Evolutionary conservation across 2,329 filamentous ascomycete species (phyloP).

Genomic region (Claviceps digitariae): DNA sequence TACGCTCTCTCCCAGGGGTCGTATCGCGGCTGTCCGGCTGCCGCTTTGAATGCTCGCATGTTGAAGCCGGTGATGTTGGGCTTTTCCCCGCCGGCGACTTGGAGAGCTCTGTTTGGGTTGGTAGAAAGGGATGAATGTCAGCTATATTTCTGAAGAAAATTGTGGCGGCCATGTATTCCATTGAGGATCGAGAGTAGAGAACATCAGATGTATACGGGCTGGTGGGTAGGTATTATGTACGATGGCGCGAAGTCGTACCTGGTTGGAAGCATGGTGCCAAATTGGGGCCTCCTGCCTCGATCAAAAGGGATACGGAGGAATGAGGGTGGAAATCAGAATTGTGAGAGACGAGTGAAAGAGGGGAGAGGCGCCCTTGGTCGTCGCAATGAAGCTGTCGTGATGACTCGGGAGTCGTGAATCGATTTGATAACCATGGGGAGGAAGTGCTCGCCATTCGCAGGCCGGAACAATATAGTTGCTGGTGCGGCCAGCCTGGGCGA

Average conservation of each 20-base stretch:
- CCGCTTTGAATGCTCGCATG: conserved; percentile 62
- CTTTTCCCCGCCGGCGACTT: conserved; percentile 39
- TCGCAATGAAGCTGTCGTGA: conserved; percentile 1
- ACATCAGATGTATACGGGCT: conserved; percentile 4
- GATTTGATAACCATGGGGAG: background rate
- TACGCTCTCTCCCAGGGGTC: conserved; percentile 55
- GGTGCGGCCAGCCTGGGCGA: background rate
- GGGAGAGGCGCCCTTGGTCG: background rate
- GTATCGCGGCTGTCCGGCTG: conserved; percentile 49
- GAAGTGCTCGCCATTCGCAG: background rate
- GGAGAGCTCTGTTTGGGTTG: conserved; percentile 26
- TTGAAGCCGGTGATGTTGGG: conserved; percentile 89
- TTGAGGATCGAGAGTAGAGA: background rate
- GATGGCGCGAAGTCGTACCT: conserved; percentile 16
- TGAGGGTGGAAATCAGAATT: background rate
- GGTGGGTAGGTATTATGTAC: background rate
- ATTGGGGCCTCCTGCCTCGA: background rate
- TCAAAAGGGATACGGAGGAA: background rate
- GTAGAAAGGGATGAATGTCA: background rate
- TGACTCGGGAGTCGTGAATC: too few species aligned
- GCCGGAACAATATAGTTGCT: conserved; percentile 13
- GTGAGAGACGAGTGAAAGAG: background rate
- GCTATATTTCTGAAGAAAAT: too few species aligned
- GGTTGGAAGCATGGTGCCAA: conserved; percentile 24
- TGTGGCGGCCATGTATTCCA: background rate